Conservation (phyloP, 805 yeast genomes). For the Kazachstania bromeliacearum region DNA sequence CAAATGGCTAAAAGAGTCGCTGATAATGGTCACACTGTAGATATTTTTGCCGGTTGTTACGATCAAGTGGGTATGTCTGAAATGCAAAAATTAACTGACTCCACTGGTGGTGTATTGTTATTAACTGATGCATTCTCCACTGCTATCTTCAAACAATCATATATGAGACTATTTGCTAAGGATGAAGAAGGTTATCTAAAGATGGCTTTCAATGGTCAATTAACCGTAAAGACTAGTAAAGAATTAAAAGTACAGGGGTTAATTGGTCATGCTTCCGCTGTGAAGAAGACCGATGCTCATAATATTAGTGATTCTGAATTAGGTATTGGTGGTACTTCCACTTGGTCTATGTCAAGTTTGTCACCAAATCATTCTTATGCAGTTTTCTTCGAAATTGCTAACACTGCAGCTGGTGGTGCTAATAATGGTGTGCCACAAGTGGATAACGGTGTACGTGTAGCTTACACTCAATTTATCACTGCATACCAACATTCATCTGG, state of each 20-base stretch:
- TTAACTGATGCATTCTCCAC: constrained; percentile 91
- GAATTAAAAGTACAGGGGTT: constrained; percentile 87
- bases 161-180: constrained; percentile 74
- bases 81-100: constrained; percentile 77
- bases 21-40: constrained; percentile 68
- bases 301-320: constrained; percentile 87
- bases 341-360: constrained; percentile 76
- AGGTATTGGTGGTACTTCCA: constrained; percentile 87
- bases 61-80: constrained; percentile 94
- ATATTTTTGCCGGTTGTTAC: constrained; percentile 88
- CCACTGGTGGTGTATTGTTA: constrained; percentile 84
- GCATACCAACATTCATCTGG: constrained; percentile 95
- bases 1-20: constrained; percentile 63
- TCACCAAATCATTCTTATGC: constrained; percentile 87
- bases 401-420: constrained; percentile 21
- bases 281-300: constrained; percentile 49
- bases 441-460: constrained; percentile 27
- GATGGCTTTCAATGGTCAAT: constrained; percentile 83
- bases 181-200: constrained; percentile 80
- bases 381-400: constrained; percentile 73
- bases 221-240: constrained; percentile 78
- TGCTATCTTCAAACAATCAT: constrained; percentile 86
- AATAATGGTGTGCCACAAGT: constrained; percentile 3
- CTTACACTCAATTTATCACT: constrained; percentile 75
- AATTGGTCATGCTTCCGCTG: constrained; percentile 84